A percentile compares a stretch with the other conserved stretches of the same genome.
These are phyloP conservation scores for Hanseniaspora lachancei DNA, from an alignment of 805 yeast genomes.

Conservation along the genomic window DNA sequence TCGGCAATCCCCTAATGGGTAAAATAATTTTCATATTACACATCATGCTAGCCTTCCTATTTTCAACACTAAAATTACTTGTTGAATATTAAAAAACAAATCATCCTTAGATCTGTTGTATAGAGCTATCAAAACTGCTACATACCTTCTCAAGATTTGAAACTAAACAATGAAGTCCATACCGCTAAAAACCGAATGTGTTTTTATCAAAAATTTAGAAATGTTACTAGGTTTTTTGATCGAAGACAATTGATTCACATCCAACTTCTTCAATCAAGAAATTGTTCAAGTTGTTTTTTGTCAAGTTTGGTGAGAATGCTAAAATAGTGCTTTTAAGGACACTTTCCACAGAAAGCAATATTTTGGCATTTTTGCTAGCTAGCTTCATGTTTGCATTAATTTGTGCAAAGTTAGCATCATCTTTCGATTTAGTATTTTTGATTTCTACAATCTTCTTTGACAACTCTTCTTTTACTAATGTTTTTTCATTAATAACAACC, in stretches of 20 bases:
- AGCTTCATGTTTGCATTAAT: neutral
- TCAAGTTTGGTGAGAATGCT: neutral
- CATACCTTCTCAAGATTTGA: neutral
- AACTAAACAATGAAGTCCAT: neutral
- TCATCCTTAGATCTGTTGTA: too few species aligned
- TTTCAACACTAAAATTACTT: too few species aligned
- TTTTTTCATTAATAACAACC: neutral
- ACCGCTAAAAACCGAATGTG: neutral
- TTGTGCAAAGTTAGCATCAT: neutral
- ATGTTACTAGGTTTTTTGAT: too few species aligned
- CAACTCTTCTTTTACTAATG: neutral
- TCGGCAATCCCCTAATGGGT: neutral
- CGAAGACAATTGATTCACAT: neutral
- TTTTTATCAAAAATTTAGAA: too few species aligned
- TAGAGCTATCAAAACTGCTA: neutral
- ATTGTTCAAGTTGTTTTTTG: neutral
- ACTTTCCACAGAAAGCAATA: neutral
- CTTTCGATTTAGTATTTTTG: neutral
- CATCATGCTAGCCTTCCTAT: too few species aligned
- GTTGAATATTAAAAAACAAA: too few species aligned
- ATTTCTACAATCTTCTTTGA: neutral
- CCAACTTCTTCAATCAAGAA: slow-evolving; percentile 5
- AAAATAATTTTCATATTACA: too few species aligned
- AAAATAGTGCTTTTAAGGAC: neutral
- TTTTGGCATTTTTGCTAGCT: neutral